Percentiles rank a stretch among this genome's conserved stretches.
phyloP scores from a whole-genome alignment of 225 moss, liverwort and hornwort genomes.

The Climacium dendroides region DNA sequence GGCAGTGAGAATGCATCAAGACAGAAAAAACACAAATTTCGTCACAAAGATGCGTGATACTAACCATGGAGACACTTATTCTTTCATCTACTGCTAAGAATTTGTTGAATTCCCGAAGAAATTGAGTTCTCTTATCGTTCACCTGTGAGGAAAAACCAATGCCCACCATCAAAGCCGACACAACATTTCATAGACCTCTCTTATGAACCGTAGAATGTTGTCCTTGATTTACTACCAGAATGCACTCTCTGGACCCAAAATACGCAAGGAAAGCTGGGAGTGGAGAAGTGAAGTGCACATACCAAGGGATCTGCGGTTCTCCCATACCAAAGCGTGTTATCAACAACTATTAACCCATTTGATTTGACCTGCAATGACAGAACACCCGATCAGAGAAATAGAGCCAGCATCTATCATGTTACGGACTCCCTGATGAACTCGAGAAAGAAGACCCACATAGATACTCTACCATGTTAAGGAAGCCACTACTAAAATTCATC shows the following conservation, averaged over 20 bases:
- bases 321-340: constrained; percentile 94
- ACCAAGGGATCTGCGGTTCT: constrained; percentile 81
- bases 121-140: constrained; percentile 48
- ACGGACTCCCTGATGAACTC: background rate
- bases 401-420: background rate
- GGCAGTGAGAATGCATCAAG: background rate
- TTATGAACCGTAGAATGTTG: background rate
- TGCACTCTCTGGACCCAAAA: background rate
- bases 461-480: background rate
- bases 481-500: background rate
- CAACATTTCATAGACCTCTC: background rate
- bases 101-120: constrained; percentile 68
- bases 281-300: background rate
- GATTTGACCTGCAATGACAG: constrained; percentile 50
- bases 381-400: background rate
- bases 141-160: constrained; percentile 17
- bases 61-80: constrained; percentile 63
- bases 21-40: background rate
- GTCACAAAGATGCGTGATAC: background rate
- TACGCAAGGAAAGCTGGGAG: background rate
- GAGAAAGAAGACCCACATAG: background rate
- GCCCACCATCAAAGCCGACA: background rate
- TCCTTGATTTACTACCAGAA: background rate
- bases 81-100: constrained; percentile 56
- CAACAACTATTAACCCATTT: constrained; percentile 79